These are phyloP conservation scores for Erythrophleum ivorense DNA, from an alignment of 331 rosid species.

Conservation along the genomic window DNA sequence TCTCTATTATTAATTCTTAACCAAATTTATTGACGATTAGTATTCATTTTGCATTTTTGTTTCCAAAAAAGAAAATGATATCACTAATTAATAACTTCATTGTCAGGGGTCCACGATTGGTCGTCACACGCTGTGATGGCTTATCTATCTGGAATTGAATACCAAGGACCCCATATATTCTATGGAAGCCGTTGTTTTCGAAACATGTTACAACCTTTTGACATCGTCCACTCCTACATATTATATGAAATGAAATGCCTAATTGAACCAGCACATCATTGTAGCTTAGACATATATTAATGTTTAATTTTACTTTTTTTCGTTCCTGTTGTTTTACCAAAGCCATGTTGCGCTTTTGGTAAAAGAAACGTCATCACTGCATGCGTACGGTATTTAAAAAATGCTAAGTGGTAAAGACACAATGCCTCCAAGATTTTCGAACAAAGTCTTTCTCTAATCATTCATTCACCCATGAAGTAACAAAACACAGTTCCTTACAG, in stretches of 20 bases:
- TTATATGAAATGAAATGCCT: too few relatives aligned
- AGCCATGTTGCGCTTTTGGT: slow-evolving; percentile 12
- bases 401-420: neutral
- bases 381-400: neutral
- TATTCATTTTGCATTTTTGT: neutral
- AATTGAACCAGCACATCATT: too few relatives aligned
- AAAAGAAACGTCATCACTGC: neutral
- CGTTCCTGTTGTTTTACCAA: neutral
- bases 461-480: too few relatives aligned
- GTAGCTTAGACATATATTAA: too few relatives aligned
- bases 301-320: too few relatives aligned
- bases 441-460: too few relatives aligned
- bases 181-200: slow-evolving; percentile 21
- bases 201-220: too few relatives aligned
- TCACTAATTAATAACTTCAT: neutral
- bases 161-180: slow-evolving; percentile 8
- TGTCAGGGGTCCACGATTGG: neutral
- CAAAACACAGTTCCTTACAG: too few relatives aligned
- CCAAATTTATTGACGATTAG: neutral
- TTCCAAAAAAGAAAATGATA: neutral
- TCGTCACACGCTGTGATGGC: neutral
- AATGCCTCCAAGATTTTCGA: neutral
- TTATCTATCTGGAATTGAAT: neutral
- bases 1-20: neutral
- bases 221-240: too few relatives aligned